A percentile compares a stretch with the other conserved stretches of the same genome.
phyloP scores from a whole-genome alignment of 1,139 yeast species.

The Diutina ranongensis region DNA sequence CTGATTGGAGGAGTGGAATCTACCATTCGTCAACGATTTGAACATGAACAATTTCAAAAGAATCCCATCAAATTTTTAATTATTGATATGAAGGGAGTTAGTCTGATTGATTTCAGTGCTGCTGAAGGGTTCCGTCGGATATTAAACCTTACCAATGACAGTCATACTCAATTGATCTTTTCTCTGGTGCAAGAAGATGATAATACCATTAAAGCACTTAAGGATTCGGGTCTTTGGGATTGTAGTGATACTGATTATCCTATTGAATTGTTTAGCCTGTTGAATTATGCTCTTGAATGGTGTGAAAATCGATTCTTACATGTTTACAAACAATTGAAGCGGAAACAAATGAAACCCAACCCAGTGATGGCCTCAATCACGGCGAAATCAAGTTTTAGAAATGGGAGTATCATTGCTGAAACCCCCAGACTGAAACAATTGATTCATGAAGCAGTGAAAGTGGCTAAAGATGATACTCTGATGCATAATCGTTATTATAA shows the following conservation, averaged over 20 bases:
- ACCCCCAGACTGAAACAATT: constrained; percentile 59
- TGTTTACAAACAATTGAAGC: constrained; percentile 38
- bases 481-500: constrained; percentile 21
- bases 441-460: constrained; percentile 48
- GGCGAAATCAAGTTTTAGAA: neutral
- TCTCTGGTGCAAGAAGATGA: constrained; percentile 64
- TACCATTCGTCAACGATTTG: constrained; percentile 56
- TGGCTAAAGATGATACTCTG: constrained; percentile 32
- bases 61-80: constrained; percentile 69
- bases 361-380: neutral
- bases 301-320: constrained; percentile 83
- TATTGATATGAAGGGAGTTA: constrained; percentile 74
- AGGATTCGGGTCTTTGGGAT: constrained; percentile 66
- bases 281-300: constrained; percentile 90
- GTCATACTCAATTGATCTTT: constrained; percentile 59
- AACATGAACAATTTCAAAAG: constrained; percentile 36
- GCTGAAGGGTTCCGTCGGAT: constrained; percentile 92
- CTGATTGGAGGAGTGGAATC: constrained; percentile 87
- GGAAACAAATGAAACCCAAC: constrained; percentile 11
- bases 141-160: constrained; percentile 62
- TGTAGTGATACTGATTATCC: constrained; percentile 21
- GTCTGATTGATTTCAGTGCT: constrained; percentile 83
- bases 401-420: constrained; percentile 15
- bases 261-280: constrained; percentile 56
- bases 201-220: constrained; percentile 48